Conservation (phyloP, 1,284 basidiomycete species). For the Phellopilus nigrolimitatus region DNA sequence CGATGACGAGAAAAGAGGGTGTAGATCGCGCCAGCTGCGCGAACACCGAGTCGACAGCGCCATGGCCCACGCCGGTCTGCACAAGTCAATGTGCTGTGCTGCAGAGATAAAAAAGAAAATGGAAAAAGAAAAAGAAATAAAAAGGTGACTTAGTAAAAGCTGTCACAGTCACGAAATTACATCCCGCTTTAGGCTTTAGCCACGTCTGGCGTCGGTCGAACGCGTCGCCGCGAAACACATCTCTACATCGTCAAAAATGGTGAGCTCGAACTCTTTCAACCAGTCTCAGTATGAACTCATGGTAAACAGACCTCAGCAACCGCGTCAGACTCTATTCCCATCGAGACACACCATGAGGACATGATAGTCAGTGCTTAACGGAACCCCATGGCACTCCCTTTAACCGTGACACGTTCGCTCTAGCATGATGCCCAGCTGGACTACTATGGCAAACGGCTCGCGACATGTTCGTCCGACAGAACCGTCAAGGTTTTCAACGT, state of each 20-base stretch:
- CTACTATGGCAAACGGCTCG: conserved; percentile 95
- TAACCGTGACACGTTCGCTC: neutral
- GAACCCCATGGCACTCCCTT: too few relatives aligned
- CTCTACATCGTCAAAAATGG: neutral
- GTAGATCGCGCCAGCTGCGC: conserved; percentile 3
- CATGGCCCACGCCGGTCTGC: conserved; percentile 11
- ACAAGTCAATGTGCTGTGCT: conserved; percentile 21
- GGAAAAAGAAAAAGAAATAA: neutral
- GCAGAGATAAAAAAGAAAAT: neutral
- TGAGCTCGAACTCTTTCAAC: neutral
- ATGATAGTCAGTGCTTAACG: conserved; percentile 71
- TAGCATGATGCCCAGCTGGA: conserved; percentile 98
- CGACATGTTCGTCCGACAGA: conserved; percentile 94
- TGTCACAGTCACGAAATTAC: too few relatives aligned
- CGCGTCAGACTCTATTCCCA: conserved; percentile 65
- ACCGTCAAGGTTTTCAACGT: conserved; percentile 96
- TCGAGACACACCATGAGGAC: conserved; percentile 92
- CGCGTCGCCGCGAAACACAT: neutral
- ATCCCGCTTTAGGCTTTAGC: too few relatives aligned
- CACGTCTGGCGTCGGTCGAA: neutral
- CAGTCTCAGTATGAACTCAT: neutral
- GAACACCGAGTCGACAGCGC: conserved; percentile 6
- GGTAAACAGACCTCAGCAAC: conserved; percentile 43
- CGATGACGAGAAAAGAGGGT: neutral
- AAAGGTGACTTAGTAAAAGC: too few relatives aligned